A percentile compares a stretch with the other conserved stretches of the same genome.
These are phyloP conservation scores for Heterobasidion annosum DNA, from an alignment of 1,284 basidiomycete species.

Conservation along the genomic window DNA sequence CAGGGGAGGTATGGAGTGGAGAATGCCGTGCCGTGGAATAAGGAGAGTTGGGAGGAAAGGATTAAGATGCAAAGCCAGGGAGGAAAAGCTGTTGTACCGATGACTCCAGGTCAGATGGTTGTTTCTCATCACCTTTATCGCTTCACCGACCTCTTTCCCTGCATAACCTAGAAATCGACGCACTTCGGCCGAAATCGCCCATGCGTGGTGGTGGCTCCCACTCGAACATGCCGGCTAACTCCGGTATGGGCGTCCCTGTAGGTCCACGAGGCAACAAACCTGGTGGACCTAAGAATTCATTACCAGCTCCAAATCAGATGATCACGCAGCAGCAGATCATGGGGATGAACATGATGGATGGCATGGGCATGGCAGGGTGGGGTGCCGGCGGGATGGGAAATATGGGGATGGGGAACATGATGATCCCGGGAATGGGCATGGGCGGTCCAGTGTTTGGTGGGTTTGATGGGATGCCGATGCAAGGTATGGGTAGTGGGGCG, in stretches of 20 bases:
- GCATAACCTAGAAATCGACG: conserved; percentile 60
- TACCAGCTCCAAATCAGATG: conserved; percentile 2
- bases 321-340: conserved; percentile 28
- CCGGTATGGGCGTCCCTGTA: conserved; percentile 13
- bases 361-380: conserved; percentile 22
- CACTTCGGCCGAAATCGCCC: conserved; percentile 83
- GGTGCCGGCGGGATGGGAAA: conserved; percentile 24
- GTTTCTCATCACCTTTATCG: background rate
- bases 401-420: conserved; percentile 19
- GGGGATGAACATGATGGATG: conserved; percentile 24
- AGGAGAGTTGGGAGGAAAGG: background rate
- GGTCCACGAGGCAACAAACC: background rate
- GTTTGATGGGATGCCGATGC: conserved; percentile 17
- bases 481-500: conserved; percentile 6
- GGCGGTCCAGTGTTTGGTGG: conserved; percentile 17
- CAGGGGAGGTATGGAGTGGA: conserved; percentile 3
- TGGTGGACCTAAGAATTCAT: background rate
- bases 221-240: conserved; percentile 3
- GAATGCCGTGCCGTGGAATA: background rate
- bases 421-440: conserved; percentile 20
- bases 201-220: conserved; percentile 29
- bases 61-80: background rate
- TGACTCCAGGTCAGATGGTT: background rate
- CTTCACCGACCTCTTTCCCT: background rate
- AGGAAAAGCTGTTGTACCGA: background rate